Conservation (phyloP, 768 basidiomycete genomes). For the Russula dissimulans region DNA sequence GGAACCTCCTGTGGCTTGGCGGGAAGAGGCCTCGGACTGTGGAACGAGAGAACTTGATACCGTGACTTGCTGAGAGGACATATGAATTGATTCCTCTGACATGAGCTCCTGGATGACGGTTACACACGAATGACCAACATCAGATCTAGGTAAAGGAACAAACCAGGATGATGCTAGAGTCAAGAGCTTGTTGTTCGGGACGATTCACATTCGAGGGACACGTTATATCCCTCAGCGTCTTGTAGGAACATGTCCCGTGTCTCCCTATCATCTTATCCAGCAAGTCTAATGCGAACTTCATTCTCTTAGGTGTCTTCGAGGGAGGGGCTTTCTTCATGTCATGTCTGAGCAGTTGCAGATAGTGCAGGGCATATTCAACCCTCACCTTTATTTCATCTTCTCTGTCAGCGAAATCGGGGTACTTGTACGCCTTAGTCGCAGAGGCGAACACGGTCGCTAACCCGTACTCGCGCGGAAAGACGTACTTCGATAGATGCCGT, state of each 20-base stretch:
- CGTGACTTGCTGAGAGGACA: slow-evolving; percentile 42
- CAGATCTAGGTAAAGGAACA: neutral
- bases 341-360: neutral
- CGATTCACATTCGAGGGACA: slow-evolving; percentile 68
- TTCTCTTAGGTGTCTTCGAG: slow-evolving; percentile 64
- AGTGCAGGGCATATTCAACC: neutral
- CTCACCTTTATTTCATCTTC: slow-evolving; percentile 63
- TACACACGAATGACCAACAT: slow-evolving; percentile 2
- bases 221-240: slow-evolving; percentile 47
- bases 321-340: slow-evolving; percentile 31
- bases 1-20: slow-evolving; percentile 32
- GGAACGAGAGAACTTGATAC: slow-evolving; percentile 27
- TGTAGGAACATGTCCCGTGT: slow-evolving; percentile 63
- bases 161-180: slow-evolving; percentile 59
- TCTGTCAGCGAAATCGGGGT: slow-evolving; percentile 49
- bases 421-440: slow-evolving; percentile 25
- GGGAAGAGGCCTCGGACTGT: slow-evolving; percentile 47
- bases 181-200: slow-evolving; percentile 35
- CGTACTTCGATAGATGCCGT: slow-evolving; percentile 66
- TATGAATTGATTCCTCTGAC: slow-evolving; percentile 53
- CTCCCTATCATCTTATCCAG: slow-evolving; percentile 56
- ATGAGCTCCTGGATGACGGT: slow-evolving; percentile 50
- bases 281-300: slow-evolving; percentile 45
- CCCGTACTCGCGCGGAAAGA: slow-evolving; percentile 77
- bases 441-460: slow-evolving; percentile 49